Evolutionary conservation across 1,284 basidiomycete species (phyloP).

Genomic region (Volvariella volvacea): DNA sequence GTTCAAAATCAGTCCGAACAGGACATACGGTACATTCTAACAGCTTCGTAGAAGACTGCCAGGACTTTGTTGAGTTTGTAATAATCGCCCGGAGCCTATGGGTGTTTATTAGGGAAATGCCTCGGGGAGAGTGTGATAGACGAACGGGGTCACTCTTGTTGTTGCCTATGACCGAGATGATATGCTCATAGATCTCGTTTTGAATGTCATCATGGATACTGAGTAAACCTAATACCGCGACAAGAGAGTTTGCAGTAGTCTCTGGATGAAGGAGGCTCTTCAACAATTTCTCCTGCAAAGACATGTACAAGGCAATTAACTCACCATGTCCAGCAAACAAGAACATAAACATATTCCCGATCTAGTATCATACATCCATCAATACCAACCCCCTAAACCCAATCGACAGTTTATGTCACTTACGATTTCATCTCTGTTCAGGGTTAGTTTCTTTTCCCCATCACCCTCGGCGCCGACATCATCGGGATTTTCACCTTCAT

Average conservation of each 20-base stretch:
- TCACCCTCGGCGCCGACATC: too few relatives aligned
- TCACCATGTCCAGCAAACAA: constrained; percentile 26
- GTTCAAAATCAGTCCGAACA: too few relatives aligned
- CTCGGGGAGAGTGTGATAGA: too few relatives aligned
- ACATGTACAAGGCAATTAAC: neutral
- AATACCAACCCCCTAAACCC: neutral
- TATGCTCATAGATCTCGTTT: constrained; percentile 1
- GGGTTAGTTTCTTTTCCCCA: too few relatives aligned
- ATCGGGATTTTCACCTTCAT: too few relatives aligned
- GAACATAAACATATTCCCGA: constrained; percentile 23
- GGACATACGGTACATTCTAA: constrained; percentile 17
- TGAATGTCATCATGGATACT: constrained; percentile 2
- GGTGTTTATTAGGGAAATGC: neutral
- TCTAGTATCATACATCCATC: constrained; percentile 7
- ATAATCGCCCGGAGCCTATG: constrained; percentile 15
- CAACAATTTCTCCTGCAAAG: neutral
- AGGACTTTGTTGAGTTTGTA: constrained; percentile 15
- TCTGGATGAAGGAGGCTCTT: constrained; percentile 10
- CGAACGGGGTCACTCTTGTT: too few relatives aligned
- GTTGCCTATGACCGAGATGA: constrained; percentile 1
- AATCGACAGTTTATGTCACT: constrained; percentile 8
- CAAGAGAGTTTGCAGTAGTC: constrained; percentile 15
- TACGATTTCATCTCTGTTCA: constrained; percentile 15
- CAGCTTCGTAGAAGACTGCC: constrained; percentile 14
- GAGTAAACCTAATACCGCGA: neutral